Percentiles rank a stretch among this genome's conserved stretches.
Evolutionary conservation across 768 basidiomycete species (phyloP).

Genomic region (Solioccasus polychromus): DNA sequence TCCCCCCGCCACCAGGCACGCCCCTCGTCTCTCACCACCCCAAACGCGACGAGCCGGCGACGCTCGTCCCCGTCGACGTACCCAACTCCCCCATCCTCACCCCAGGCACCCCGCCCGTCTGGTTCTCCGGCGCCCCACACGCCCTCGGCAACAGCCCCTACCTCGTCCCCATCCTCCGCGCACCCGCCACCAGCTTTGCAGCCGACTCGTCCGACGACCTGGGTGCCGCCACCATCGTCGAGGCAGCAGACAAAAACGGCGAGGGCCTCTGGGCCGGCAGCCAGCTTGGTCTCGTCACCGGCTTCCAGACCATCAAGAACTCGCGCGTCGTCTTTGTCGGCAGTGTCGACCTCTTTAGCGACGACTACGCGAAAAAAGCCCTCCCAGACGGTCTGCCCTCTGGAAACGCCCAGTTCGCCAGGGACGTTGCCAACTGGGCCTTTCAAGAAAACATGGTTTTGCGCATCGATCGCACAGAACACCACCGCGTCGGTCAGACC

Average conservation of each 20-base stretch:
- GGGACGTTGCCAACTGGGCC: constrained; percentile 81
- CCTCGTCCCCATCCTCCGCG: constrained; percentile 77
- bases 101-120: constrained; percentile 53
- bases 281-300: constrained; percentile 73
- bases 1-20: constrained; percentile 81
- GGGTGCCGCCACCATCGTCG: constrained; percentile 59
- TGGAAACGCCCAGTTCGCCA: constrained; percentile 72
- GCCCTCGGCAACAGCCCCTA: constrained; percentile 72
- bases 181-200: constrained; percentile 73
- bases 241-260: constrained; percentile 70
- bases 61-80: constrained; percentile 63
- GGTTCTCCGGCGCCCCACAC: constrained; percentile 73
- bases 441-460: constrained; percentile 86
- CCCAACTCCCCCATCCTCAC: constrained; percentile 45
- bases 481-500: constrained; percentile 67
- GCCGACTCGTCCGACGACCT: constrained; percentile 59
- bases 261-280: constrained; percentile 85
- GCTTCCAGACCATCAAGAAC: constrained; percentile 82
- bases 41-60: constrained; percentile 59
- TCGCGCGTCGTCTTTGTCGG: constrained; percentile 81
- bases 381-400: constrained; percentile 58
- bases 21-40: constrained; percentile 87
- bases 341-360: constrained; percentile 74
- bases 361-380: constrained; percentile 66
- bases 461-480: constrained; percentile 70